Conservation (phyloP, 2,329 filamentous ascomycete species). For the Fonsecaea pugnacius region DNA sequence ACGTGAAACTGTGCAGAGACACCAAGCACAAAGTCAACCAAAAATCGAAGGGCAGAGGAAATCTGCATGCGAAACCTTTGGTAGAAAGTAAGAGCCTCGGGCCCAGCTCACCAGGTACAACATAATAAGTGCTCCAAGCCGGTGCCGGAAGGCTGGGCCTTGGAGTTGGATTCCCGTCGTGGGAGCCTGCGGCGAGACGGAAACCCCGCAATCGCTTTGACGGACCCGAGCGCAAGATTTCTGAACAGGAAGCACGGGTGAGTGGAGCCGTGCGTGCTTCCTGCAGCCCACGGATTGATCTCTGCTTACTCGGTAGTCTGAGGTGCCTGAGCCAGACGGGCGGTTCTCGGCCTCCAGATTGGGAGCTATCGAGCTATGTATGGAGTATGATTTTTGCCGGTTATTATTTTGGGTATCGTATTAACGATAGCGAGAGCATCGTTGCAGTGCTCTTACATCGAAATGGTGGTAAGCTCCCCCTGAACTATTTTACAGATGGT, state of each 20-base stretch:
- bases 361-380: not conserved
- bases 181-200: not conserved
- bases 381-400: not conserved
- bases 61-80: not conserved
- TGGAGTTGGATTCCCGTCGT: not conserved
- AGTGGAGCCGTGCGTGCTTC: not conserved
- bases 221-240: not conserved
- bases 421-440: not conserved
- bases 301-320: too few species aligned
- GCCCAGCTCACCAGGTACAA: not conserved
- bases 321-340: not conserved
- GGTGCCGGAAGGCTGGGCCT: slow-evolving; percentile 17
- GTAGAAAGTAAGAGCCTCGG: slow-evolving; percentile 15
- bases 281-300: not conserved
- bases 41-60: not conserved
- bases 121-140: not conserved
- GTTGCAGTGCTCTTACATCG: not conserved
- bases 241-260: not conserved
- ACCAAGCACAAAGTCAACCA: not conserved
- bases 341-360: not conserved
- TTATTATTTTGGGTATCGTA: not conserved
- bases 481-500: slow-evolving; percentile 14
- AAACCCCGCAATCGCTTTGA: slow-evolving; percentile 18
- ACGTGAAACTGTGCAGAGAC: slow-evolving; percentile 11
- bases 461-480: not conserved